Evolutionary conservation across 2,329 filamentous ascomycete genomes (phyloP).

Genomic region (Lomentospora prolificans): DNA sequence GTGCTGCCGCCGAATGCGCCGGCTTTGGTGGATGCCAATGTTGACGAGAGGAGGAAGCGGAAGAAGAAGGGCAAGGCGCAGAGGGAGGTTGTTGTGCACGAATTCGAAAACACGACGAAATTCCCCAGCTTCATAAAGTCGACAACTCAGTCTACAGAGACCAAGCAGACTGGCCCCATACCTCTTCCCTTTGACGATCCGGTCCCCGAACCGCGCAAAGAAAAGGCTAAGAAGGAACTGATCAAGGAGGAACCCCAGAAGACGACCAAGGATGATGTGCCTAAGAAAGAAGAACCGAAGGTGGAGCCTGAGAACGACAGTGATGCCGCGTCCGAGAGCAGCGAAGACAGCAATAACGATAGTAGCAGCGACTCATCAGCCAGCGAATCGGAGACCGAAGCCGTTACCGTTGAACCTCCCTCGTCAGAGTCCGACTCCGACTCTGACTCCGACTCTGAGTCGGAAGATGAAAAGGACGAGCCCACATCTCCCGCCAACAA

Average conservation of each 20-base stretch:
- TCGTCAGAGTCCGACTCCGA: constrained; percentile 22
- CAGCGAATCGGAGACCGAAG: not conserved
- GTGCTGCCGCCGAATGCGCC: constrained; percentile 47
- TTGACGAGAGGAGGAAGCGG: constrained; percentile 43
- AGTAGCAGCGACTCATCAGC: not conserved
- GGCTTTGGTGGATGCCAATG: constrained; percentile 30
- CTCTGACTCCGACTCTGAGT: constrained; percentile 14
- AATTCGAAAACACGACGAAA: constrained; percentile 78
- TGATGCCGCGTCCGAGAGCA: constrained; percentile 17
- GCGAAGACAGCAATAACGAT: constrained; percentile 27
- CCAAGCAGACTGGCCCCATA: not conserved
- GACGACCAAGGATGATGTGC: not conserved
- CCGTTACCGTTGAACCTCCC: not conserved
- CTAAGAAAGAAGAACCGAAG: not conserved
- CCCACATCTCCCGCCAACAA: constrained; percentile 7
- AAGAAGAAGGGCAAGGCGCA: constrained; percentile 42
- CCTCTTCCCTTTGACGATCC: not conserved
- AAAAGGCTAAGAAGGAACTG: not conserved
- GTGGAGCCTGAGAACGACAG: no score
- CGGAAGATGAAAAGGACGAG: constrained; percentile 16
- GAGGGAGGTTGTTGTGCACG: constrained; percentile 64
- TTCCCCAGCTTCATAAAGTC: constrained; percentile 70
- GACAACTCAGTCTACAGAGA: not conserved
- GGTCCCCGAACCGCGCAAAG: not conserved
- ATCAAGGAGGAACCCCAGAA: not conserved